Evolutionary conservation across 345 rosid genomes (phyloP).

Genomic region (Salix brachista): DNA sequence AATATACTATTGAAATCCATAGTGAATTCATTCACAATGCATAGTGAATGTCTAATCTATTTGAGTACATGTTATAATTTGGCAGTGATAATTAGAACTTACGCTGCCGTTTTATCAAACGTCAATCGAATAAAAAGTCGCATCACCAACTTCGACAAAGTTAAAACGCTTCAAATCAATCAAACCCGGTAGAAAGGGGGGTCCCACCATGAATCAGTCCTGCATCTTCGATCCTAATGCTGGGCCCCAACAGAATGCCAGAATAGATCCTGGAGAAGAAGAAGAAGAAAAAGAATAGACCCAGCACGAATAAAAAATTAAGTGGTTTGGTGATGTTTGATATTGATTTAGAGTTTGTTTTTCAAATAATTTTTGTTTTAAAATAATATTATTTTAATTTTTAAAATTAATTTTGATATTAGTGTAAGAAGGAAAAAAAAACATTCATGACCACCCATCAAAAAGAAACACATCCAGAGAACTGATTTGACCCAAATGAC

Average conservation of each 20-base stretch:
- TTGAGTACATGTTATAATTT: too few relatives aligned
- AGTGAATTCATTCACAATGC: too few relatives aligned
- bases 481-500: slow-evolving; percentile 29
- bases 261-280: slow-evolving; percentile 13
- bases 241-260: slow-evolving; percentile 29
- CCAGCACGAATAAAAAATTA: slow-evolving; percentile 6
- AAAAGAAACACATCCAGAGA: not conserved
- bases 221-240: not conserved
- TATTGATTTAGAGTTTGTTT: too few relatives aligned
- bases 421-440: too few relatives aligned
- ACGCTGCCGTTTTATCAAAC: slow-evolving; percentile 8
- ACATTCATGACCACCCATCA: too few relatives aligned
- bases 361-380: too few relatives aligned
- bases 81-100: not conserved
- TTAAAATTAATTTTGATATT: too few relatives aligned
- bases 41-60: too few relatives aligned
- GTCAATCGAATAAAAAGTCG: not conserved
- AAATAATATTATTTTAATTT: too few relatives aligned
- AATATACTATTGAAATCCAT: too few relatives aligned
- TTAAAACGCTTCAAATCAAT: slow-evolving; percentile 29
- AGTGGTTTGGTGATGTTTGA: not conserved
- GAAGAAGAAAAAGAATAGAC: too few relatives aligned
- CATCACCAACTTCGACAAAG: slow-evolving; percentile 18
- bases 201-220: not conserved
- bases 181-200: not conserved